Percentiles rank a stretch among this genome's conserved stretches.
phyloP scores from a whole-genome alignment of 768 basidiomycete species.

The Kwoniella sp. region DNA sequence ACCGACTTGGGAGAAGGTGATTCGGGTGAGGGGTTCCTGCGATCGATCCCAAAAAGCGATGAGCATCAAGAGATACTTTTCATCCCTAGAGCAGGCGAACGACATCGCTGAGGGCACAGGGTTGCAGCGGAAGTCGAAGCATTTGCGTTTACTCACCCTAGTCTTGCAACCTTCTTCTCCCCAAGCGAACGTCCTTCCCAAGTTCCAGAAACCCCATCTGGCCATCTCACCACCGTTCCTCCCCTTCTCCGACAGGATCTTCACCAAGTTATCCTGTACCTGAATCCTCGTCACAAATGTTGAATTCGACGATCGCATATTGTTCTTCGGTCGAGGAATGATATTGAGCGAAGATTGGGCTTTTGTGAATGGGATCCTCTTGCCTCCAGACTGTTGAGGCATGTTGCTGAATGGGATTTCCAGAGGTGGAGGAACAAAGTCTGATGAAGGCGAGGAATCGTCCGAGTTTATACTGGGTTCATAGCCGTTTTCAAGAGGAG shows the following conservation, averaged over 20 bases:
- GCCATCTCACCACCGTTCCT: slow-evolving; percentile 69
- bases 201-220: slow-evolving; percentile 84
- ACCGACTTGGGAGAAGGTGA: slow-evolving; percentile 81
- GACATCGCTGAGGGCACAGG: neutral
- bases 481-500: slow-evolving; percentile 28
- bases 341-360: slow-evolving; percentile 11
- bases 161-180: slow-evolving; percentile 79
- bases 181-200: slow-evolving; percentile 82
- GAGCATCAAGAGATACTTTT: slow-evolving; percentile 13
- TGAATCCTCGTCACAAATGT: slow-evolving; percentile 89
- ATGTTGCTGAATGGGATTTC: slow-evolving; percentile 20
- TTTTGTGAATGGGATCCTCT: slow-evolving; percentile 35
- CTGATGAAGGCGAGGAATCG: slow-evolving; percentile 34
- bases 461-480: slow-evolving; percentile 36
- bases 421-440: slow-evolving; percentile 17
- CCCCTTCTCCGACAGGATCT: slow-evolving; percentile 67
- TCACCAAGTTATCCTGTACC: slow-evolving; percentile 72
- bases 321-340: slow-evolving; percentile 79
- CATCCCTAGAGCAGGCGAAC: slow-evolving; percentile 7
- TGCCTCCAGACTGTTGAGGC: slow-evolving; percentile 16
- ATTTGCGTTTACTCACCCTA: slow-evolving; percentile 63
- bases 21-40: slow-evolving; percentile 81
- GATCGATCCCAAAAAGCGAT: slow-evolving; percentile 5
- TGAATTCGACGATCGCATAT: slow-evolving; percentile 84
- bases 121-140: too few species aligned